Conservation (phyloP, 2,329 filamentous ascomycete species). For the Sporothrix globosa region DNA sequence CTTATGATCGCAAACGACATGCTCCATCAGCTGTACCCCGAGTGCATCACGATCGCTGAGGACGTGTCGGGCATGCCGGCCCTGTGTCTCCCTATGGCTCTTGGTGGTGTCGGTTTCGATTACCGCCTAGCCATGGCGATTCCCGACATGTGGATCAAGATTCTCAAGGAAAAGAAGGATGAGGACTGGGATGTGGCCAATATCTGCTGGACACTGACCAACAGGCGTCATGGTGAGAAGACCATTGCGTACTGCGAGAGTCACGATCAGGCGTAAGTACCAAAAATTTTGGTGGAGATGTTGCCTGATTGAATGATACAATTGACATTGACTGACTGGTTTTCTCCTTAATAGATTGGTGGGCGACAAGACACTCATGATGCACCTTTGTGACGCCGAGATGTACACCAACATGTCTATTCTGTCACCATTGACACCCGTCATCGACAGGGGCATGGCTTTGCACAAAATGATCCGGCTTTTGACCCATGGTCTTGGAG, state of each 20-base stretch:
- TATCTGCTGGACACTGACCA: slow-evolving; percentile 85
- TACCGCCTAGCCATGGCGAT: slow-evolving; percentile 97
- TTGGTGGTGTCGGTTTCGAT: slow-evolving; percentile 94
- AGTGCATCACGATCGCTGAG: slow-evolving; percentile 88
- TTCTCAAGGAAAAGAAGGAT: slow-evolving; percentile 90
- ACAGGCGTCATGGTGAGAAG: slow-evolving; percentile 93
- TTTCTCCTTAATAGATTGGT: slow-evolving; percentile 67
- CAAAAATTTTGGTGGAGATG: background rate
- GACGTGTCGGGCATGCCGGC: slow-evolving; percentile 99
- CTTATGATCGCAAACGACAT: slow-evolving; percentile 96
- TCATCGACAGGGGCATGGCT: slow-evolving; percentile 87
- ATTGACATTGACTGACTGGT: slow-evolving; percentile 37
- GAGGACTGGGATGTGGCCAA: slow-evolving; percentile 87
- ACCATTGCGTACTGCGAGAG: slow-evolving; percentile 97
- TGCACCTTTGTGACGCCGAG: slow-evolving; percentile 97
- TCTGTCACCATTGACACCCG: slow-evolving; percentile 78
- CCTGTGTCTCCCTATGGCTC: slow-evolving; percentile 80
- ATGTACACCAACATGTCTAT: slow-evolving; percentile 98
- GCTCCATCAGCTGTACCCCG: slow-evolving; percentile 86
- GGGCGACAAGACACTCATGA: slow-evolving; percentile 94
- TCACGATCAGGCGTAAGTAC: slow-evolving; percentile 90
- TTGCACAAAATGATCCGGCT: slow-evolving; percentile 98
- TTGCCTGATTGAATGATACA: background rate
- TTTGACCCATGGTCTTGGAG: slow-evolving; percentile 85
- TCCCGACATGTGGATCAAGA: slow-evolving; percentile 99